Base-by-base conservation (phyloP, 2,329 filamentous ascomycete genomes). In the Pleurostoma richardsiae region DNA sequence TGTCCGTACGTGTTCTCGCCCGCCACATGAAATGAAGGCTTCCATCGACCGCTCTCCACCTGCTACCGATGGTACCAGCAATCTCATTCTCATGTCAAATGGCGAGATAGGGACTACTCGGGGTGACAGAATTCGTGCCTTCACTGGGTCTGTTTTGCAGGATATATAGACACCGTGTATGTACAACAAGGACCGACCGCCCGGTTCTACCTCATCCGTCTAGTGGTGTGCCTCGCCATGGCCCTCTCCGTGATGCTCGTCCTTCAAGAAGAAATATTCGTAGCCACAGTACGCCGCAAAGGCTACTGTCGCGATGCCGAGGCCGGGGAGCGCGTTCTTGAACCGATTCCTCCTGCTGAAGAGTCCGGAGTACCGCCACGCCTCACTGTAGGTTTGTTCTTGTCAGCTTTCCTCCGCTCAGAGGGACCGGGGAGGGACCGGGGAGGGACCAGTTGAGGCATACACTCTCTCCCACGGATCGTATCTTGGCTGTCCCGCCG, bases 301-400 rank as follows among this genome's bases (percentile, higher is more conserved):
- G 41, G 92, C 91, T 50, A 94, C 91, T 4, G 87, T 87, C 30
- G 90, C 94, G 58, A 92, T 95, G 54, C 94, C 94, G 59, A 99
- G 78, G 51, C 94, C 94, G 36, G 94, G 94, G 65, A 99, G 90
- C 54, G 83, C 76, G 60, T 80, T 76, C 73, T 85, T 90, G 76
- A 96, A 94, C 59, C 94, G 86, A 73, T 96, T 95, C 73, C 77
- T 87, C 59, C 92, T 82, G 55, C 85, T 86, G 76, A 96, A 97
- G 46, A 82, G 85, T 53, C 92, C 94, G 33, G 80, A 84, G 76
- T 96, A 96, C 70, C 94, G 82, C 94, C 94, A 99, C 64, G 88
- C 80, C 76, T 99, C 94, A 64, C 94, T 99, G 66, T 54, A n/a
- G 29, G 51, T 39, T 30, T 38, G 45, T 45, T 52, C 40, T 30